phyloP scores from a whole-genome alignment of 139 green algal genomes.

The Chlamydomonas sp. region DNA sequence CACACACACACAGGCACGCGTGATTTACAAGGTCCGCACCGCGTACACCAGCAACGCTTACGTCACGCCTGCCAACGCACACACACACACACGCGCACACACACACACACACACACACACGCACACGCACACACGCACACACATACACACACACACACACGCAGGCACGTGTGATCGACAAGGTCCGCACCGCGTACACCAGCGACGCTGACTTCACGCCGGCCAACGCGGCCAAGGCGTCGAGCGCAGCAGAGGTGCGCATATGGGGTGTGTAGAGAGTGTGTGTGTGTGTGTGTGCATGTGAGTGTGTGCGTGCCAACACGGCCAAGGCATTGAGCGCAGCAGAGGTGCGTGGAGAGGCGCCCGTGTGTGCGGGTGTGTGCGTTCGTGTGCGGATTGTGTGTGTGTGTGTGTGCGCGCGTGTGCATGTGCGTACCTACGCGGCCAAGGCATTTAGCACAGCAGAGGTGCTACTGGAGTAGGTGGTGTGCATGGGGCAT shows the following conservation, averaged over 20 bases:
- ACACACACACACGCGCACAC: neutral
- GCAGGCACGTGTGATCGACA: conserved; percentile 39
- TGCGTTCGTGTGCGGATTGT: too few species aligned
- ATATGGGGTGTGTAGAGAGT: too few species aligned
- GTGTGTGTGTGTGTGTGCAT: too few species aligned
- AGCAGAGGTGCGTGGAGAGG: too few species aligned
- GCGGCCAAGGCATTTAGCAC: too few species aligned
- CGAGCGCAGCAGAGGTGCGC: conserved; percentile 53
- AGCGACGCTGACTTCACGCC: conserved; percentile 60
- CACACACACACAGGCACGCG: too few species aligned
- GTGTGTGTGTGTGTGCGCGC: too few species aligned
- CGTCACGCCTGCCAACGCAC: conserved; percentile 51
- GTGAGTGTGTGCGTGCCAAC: too few species aligned
- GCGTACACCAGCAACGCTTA: conserved; percentile 56
- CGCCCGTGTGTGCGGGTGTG: too few species aligned
- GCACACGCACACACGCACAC: neutral
- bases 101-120: neutral
- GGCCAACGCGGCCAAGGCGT: conserved; percentile 51
- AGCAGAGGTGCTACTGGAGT: too few species aligned
- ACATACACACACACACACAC: neutral
- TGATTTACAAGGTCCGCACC: neutral
- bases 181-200: conserved; percentile 54
- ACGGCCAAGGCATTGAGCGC: conserved; percentile 52
- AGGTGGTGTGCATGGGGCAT: too few species aligned
- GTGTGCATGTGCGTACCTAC: too few species aligned